Base-by-base conservation (phyloP, 768 basidiomycete species). In the Rhodotorula babjevae region DNA sequence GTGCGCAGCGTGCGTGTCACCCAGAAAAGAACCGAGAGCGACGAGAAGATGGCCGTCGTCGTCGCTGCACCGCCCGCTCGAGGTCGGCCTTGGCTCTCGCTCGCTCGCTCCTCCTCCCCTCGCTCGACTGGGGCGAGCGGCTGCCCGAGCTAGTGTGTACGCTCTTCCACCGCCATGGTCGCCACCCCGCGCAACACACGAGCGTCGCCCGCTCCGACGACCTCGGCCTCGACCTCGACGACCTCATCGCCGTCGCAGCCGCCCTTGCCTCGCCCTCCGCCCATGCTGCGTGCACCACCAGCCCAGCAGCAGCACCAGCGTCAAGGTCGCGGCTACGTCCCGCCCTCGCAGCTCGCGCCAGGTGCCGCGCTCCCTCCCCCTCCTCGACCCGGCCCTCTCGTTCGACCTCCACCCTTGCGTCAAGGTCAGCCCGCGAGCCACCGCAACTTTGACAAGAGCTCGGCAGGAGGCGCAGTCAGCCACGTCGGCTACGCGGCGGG, bases 361-460 rank as follows among this genome's bases (percentile, higher is more conserved):
- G 31, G 44, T 10, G 40, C 62, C 15, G n/a, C 58, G 21, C 50
- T 50, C 21, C 46, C 71, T 15, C 57, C n/a, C 23, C 63, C 55
- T 31, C 56, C 33, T 53, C 40, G 36, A 8, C 33, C 56, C 21
- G 59, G 42, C 42, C 62, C 64, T 10, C 15, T 57, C 40, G 65
- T 59, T 23, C 42, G 68, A 15, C 67, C 67, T 0, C 53, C 64
- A 0, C 72, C 72, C 0, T 46, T 67, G 0, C 53, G 74, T 0
- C 64, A 62, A 31, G 74, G 74, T 9, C 49, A 65, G 10, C 69
- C 74, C 0, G 67, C 74, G 2, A 63, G 56, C 16, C 52, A 29
- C 16, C 60, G 74, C 55, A 65, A 75, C 74, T 75, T 75, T 61
- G 67, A 57, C 12, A 25, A 44, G 18, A 55, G 56, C 16, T 47